Conservation (phyloP, 352 stramenopile genomes). For the Pythium chondricola region DNA sequence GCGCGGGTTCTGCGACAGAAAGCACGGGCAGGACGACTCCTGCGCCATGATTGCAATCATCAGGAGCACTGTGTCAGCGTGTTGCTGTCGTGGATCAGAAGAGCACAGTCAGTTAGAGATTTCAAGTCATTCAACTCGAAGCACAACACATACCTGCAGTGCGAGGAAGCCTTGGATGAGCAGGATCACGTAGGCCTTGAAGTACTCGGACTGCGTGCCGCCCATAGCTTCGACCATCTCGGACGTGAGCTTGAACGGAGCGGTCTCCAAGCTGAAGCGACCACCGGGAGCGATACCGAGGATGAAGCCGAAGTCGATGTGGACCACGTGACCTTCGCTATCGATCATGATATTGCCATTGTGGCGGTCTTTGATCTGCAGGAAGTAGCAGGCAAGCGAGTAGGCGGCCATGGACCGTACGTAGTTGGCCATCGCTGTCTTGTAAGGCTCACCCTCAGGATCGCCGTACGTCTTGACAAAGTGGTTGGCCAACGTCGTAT, state of each 20-base stretch:
- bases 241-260: constrained; percentile 97
- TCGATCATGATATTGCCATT: constrained; percentile 99
- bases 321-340: constrained; percentile 94
- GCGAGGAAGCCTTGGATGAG: constrained; percentile 97
- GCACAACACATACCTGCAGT: constrained; percentile 66
- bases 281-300: constrained; percentile 94
- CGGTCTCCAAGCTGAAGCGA: constrained; percentile 94
- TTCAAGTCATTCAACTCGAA: not conserved
- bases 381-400: constrained; percentile 96
- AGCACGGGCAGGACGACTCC: constrained; percentile 95
- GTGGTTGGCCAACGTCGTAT: constrained; percentile 84
- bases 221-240: constrained; percentile 98
- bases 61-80: constrained; percentile 92
- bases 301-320: constrained; percentile 99
- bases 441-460: constrained; percentile 76
- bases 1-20: constrained; percentile 74
- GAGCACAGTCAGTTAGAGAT: not conserved
- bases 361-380: constrained; percentile 98
- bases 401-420: constrained; percentile 96
- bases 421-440: constrained; percentile 96
- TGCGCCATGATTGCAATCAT: constrained; percentile 97
- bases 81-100: constrained; percentile 35
- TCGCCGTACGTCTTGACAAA: constrained; percentile 93
- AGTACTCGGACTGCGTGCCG: constrained; percentile 86
- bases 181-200: constrained; percentile 96